Percentiles rank a stretch among this genome's conserved stretches.
Conservation (phyloP, 2,329 filamentous ascomycete genomes). For the Shiraia sp. region DNA sequence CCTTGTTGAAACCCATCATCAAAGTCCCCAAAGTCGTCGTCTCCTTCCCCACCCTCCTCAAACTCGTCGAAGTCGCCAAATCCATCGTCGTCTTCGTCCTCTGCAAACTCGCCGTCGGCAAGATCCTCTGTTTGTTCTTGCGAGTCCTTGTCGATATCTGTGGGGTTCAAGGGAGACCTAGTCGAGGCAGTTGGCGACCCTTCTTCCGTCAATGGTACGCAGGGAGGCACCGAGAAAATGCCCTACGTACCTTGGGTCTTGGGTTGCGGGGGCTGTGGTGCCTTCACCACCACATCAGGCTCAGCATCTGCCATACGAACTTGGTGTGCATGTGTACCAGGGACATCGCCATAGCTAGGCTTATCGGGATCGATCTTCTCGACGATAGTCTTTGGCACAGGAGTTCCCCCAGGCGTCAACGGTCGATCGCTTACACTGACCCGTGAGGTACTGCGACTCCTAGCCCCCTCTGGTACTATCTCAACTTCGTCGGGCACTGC, state of each 20-base stretch:
- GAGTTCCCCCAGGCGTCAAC: constrained; percentile 54
- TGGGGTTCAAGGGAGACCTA: constrained; percentile 54
- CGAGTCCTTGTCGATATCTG: constrained; percentile 21
- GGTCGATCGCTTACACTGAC: constrained; percentile 52
- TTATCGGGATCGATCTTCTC: constrained; percentile 62
- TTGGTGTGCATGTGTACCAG: constrained; percentile 62
- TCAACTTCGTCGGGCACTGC: constrained; percentile 68
- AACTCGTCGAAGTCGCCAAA: constrained; percentile 67
- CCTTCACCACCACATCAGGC: constrained; percentile 61
- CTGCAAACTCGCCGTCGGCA: constrained; percentile 37
- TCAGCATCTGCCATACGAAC: constrained; percentile 61
- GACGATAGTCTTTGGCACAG: constrained; percentile 63
- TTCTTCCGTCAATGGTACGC: constrained; percentile 65
- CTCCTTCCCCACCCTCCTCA: constrained; percentile 54
- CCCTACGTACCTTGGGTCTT: constrained; percentile 61
- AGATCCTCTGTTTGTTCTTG: constrained; percentile 13
- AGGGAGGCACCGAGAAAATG: constrained; percentile 47
- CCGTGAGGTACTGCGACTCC: constrained; percentile 45
- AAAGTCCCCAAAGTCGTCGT: constrained; percentile 58
- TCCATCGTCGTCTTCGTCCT: constrained; percentile 56
- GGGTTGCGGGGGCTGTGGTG: constrained; percentile 46
- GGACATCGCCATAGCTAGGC: constrained; percentile 64
- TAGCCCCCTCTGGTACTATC: constrained; percentile 52
- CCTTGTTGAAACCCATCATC: constrained; percentile 52
- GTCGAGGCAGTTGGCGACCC: constrained; percentile 58